Base-by-base conservation (phyloP, 768 basidiomycete species). In the Lepiota venenata region DNA sequence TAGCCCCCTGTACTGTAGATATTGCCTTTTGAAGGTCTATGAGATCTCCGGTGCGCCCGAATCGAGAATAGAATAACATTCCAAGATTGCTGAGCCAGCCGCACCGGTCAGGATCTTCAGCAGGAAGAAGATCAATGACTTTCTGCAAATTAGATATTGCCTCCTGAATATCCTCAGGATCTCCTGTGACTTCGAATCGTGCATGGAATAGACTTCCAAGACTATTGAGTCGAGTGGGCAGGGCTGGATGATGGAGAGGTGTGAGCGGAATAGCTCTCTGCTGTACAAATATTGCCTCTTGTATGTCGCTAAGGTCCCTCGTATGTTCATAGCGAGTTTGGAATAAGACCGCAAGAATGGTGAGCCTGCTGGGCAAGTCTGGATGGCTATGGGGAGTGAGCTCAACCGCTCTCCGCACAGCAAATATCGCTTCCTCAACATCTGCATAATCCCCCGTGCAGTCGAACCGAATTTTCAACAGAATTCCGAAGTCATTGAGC, bases 151-250 rank as follows among this genome's bases (percentile, higher is more conserved):
- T 4, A 32, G 11, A n/a, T 14, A 47, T 47, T 9, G 46, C 20
- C 12, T 47, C 46, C 46, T 47, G 20, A 11, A 32, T 47, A 32
- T 47, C 46, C 2, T 12, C 9, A 47, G 11, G 22, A 9, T 18
- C 15, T 15, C 46, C 46, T 9, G 25, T 47, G 16, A n/a, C 3
- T 32, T 32, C 46, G 21, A 2, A 47, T 25, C 46, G 46, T 10
- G 22, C 12, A 12, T 35, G 25, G 15, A 47, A 57, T 3, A 39
- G 52, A 27, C 9, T 51, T 12, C 51, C 61, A 22, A 45, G 44
- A 29, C 20, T 45, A 12, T 21, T 20, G 44, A 45, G 44, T 18
- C 44, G 14, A 5, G n/a, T 18, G 3, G 44, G 44, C 2, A 45
- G 18, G 8, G 27, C 44, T 4, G 44, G 8, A 29, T 45, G 44